Percentiles rank a stretch among this genome's conserved stretches.
phyloP scores from a whole-genome alignment of 495 filamentous ascomycete species.

The Xylaria grammica region DNA sequence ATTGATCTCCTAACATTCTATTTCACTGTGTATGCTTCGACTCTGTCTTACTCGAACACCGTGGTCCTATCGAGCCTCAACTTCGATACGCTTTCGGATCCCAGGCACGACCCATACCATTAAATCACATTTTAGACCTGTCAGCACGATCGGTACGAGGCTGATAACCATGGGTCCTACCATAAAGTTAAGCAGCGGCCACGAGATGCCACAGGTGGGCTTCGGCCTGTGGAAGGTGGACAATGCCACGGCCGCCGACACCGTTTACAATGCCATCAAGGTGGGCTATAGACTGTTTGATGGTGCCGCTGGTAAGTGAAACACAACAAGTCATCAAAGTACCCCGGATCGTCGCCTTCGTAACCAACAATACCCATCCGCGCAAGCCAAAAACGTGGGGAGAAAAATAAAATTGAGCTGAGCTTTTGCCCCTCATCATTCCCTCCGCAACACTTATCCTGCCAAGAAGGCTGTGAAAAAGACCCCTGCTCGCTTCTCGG shows the following conservation, averaged over 20 bases:
- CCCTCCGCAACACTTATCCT: constrained; percentile 12
- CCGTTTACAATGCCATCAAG: constrained; percentile 90
- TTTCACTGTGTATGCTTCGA: constrained; percentile 7
- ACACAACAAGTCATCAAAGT: not conserved
- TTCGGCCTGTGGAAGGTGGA: constrained; percentile 86
- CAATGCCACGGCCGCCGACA: constrained; percentile 75
- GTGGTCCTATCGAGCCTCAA: constrained; percentile 16
- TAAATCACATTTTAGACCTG: not conserved
- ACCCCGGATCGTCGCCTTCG: not conserved
- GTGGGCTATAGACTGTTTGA: constrained; percentile 85
- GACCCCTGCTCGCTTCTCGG: constrained; percentile 15
- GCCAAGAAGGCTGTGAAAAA: constrained; percentile 2
- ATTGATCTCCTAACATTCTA: not conserved
- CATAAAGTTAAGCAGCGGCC: constrained; percentile 80
- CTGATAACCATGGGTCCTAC: constrained; percentile 53
- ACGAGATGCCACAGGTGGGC: constrained; percentile 88
- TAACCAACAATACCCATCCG: not conserved
- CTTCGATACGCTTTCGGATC: constrained; percentile 4
- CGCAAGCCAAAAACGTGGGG: not conserved
- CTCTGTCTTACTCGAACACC: not conserved
- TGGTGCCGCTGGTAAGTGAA: constrained; percentile 75
- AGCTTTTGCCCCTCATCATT: constrained; percentile 6
- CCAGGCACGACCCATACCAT: not conserved
- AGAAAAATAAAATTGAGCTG: not conserved
- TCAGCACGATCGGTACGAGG: not conserved